Evolutionary conservation across 805 yeast species (phyloP), one percentile per base, ranked within the genome.

Genomic region (Candida montana): DNA sequence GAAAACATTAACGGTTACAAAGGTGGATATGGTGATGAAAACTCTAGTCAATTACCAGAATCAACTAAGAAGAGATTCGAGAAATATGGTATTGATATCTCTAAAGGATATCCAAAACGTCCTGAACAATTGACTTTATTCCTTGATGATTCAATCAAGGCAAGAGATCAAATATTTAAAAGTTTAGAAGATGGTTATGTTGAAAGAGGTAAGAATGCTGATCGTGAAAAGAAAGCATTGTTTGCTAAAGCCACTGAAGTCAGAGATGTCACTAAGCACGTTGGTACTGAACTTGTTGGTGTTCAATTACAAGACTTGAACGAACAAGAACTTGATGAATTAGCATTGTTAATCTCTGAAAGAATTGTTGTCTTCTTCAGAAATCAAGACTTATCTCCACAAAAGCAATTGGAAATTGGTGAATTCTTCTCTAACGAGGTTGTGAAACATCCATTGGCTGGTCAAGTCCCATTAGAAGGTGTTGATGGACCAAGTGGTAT

Each of bases 211-310:
- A 49, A 46, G 41, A 57, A 59, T 37, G 72, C 72, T 8, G 72
- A 68, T 46, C 67, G 64, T 11, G 68, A 63, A 44, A 68, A 68
- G 58, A 66, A 64, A 48, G 69, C 71, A 5, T 51, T 67, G 16
- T 59, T 67, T 37, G 61, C 68, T 8, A 70, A 69, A 48, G 69
- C 62, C 32, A 64, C 57, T 50, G 65, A 67, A 42, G 73, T 72
- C 19, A 65, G 49, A 33, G 46, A 72, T 42, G 57, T 72, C 45
- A 68, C 76, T 40, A 68, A 66, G 41, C 65, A 69, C 48, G 55
- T 72, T 49, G 79, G 79, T 37, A 73, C 77, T 13, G 77, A 72
- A 46, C 62, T 72, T 41, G 63, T 67, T 34, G 77, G 77, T 15
- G 54, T 72, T 32, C 74, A 72, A 52, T 54, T 72, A 31, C 54